These are phyloP conservation scores for Apiospora sp. DNA, from an alignment of 2,329 filamentous ascomycete genomes.

Conservation along the genomic window DNA sequence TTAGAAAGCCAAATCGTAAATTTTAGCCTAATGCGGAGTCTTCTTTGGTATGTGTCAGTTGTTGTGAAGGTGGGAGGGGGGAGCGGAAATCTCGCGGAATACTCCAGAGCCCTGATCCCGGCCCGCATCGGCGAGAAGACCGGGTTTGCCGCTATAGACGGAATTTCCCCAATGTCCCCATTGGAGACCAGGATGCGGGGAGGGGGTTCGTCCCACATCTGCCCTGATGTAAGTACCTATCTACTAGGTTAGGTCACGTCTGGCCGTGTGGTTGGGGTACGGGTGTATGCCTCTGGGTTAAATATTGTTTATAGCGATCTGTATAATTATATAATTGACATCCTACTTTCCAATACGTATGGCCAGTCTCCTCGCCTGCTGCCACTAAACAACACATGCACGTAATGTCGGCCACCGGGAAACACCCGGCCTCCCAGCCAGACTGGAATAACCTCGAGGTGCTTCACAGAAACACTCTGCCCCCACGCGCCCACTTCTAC, in stretches of 20 bases:
- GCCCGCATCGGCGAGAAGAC: not conserved
- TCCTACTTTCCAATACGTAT: not conserved
- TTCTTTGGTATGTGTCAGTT: too few relatives aligned
- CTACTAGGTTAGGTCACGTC: not conserved
- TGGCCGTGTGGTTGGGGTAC: too few relatives aligned
- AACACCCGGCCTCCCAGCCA: conserved; percentile 42
- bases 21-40: too few relatives aligned
- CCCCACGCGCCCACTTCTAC: conserved; percentile 63
- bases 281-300: too few relatives aligned
- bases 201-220: conserved; percentile 2
- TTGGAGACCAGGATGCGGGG: not conserved
- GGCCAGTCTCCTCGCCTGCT: not conserved
- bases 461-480: conserved; percentile 64
- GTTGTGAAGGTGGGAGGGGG: too few relatives aligned
- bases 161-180: not conserved
- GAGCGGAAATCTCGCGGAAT: not conserved
- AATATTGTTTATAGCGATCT: too few relatives aligned
- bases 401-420: conserved; percentile 32
- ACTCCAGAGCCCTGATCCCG: not conserved
- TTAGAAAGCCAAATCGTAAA: too few relatives aligned
- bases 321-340: too few relatives aligned
- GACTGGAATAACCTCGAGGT: conserved; percentile 69
- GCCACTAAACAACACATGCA: not conserved
- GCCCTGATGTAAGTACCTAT: not conserved
- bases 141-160: not conserved